Evolutionary conservation across 1,284 basidiomycete genomes (phyloP).

Genomic region (Bondarzewia mesenterica): DNA sequence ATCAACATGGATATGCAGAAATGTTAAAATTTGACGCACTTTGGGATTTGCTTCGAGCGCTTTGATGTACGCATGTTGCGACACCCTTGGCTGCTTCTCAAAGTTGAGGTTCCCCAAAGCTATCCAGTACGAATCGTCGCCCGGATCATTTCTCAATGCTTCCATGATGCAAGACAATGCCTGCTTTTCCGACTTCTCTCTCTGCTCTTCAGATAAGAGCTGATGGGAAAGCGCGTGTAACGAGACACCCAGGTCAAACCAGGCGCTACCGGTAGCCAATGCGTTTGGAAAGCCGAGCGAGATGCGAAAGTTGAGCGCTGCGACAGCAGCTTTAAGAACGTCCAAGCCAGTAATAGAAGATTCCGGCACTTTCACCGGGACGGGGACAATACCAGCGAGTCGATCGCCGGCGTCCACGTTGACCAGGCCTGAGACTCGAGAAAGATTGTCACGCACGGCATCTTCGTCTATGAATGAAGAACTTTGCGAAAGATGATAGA

Average conservation of each 20-base stretch:
- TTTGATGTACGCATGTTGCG: constrained; percentile 91
- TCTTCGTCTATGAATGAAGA: constrained; percentile 35
- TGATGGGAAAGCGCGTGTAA: constrained; percentile 47
- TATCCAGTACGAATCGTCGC: constrained; percentile 77
- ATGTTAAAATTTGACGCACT: constrained; percentile 30
- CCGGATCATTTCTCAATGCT: constrained; percentile 71
- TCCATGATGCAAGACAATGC: constrained; percentile 62
- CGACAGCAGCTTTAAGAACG: constrained; percentile 51
- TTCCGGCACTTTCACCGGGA: constrained; percentile 16
- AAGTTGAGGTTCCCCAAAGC: constrained; percentile 75
- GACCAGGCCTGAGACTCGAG: constrained; percentile 29
- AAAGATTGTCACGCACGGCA: constrained; percentile 29
- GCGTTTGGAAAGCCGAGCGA: constrained; percentile 60
- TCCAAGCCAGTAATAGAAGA: constrained; percentile 27
- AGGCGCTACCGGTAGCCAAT: constrained; percentile 49
- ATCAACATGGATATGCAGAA: not conserved
- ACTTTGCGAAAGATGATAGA: constrained; percentile 54
- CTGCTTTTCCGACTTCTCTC: constrained; percentile 35
- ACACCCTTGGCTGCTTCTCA: constrained; percentile 54
- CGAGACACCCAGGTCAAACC: constrained; percentile 72
- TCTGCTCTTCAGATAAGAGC: constrained; percentile 21
- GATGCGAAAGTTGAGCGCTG: constrained; percentile 68
- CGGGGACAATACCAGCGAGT: constrained; percentile 33
- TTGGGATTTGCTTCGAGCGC: constrained; percentile 82
- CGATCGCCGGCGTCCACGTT: constrained; percentile 30